Base-by-base conservation (phyloP, 2,329 filamentous ascomycete species). In the Colletotrichum karsti region DNA sequence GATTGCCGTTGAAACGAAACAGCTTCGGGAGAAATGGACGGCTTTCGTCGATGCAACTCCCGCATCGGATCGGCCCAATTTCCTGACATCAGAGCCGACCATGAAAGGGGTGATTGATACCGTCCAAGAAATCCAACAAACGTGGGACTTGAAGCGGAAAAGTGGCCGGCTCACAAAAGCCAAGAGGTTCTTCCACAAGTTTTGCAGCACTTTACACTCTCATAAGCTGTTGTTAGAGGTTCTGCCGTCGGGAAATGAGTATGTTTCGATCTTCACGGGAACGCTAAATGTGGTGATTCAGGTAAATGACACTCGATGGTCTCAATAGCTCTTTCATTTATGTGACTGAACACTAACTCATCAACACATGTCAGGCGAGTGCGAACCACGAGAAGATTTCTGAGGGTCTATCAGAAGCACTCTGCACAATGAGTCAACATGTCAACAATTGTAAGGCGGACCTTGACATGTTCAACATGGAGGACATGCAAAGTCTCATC, bases 181-280 rank as follows among this genome's bases (percentile, higher is more conserved):
- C 0, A 71, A 65, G 22, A 50, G 13, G 4, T 46, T 65, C 4
- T 75, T 76, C 39, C 75, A 76, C 57, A 72, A 65, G 13, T 74
- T 77, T 28, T 76, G 74, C 22, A 42, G 58, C 6, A 72, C 68
- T 0, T 24, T 77, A 12, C 53, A 74, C 55, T 71, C 73, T 0
- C 76, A 77, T 26, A 70, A 68, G 5, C 26, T 69, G 1, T 64
- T 77, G 0, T 24, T 78, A 7, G 51, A 74, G n/a, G 54, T 77
- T 8, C 70, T 78, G 0, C 75, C 76, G 0, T 70, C 74, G 5
- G 72, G 74, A 2, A 77, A 72, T 20, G 72, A 77, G 53, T 77
- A 77, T 20, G 71, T 76, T 3, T 76, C 74, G 0, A 61, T 78
- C 0, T 77, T 77, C n/a, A 71, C 74, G 3, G 75, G 75, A 1